Evolutionary conservation across 768 basidiomycete genomes (phyloP).

Genomic region (Suillus bovinus): DNA sequence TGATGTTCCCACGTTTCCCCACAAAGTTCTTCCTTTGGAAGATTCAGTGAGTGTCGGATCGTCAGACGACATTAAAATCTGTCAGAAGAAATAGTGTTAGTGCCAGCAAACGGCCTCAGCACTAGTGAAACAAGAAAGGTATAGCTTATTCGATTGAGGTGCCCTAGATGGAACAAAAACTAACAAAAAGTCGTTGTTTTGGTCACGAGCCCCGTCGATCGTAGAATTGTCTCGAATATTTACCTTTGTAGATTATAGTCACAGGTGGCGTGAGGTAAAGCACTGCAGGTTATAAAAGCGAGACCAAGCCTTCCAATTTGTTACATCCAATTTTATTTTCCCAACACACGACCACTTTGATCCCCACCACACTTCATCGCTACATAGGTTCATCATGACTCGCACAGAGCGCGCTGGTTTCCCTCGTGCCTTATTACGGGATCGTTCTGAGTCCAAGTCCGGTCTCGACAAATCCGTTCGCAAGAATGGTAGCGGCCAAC

Average conservation of each 20-base stretch:
- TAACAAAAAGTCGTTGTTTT: neutral
- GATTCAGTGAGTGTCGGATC: neutral
- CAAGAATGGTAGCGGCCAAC: slow-evolving; percentile 78
- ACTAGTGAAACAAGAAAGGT: neutral
- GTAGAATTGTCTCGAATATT: slow-evolving; percentile 7
- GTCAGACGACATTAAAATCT: neutral
- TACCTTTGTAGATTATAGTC: slow-evolving; percentile 3
- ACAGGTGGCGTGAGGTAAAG: slow-evolving; percentile 10
- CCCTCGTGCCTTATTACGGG: slow-evolving; percentile 71
- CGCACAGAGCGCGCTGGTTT: slow-evolving; percentile 74
- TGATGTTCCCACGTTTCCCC: slow-evolving; percentile 32
- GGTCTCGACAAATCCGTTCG: slow-evolving; percentile 71
- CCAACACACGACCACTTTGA: slow-evolving; percentile 1
- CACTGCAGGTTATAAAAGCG: slow-evolving; percentile 23
- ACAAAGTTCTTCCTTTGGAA: slow-evolving; percentile 11
- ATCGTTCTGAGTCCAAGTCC: slow-evolving; percentile 78
- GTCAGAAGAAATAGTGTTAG: neutral
- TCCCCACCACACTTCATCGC: slow-evolving; percentile 7
- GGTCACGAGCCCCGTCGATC: slow-evolving; percentile 10
- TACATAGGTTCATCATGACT: slow-evolving; percentile 53
- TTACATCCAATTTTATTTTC: slow-evolving; percentile 1
- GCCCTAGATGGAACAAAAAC: slow-evolving; percentile 1
- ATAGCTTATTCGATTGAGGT: neutral
- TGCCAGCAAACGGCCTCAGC: neutral
- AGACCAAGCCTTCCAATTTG: neutral